phyloP scores from a whole-genome alignment of 2,329 filamentous ascomycete species.

The Penicillium sp. region DNA sequence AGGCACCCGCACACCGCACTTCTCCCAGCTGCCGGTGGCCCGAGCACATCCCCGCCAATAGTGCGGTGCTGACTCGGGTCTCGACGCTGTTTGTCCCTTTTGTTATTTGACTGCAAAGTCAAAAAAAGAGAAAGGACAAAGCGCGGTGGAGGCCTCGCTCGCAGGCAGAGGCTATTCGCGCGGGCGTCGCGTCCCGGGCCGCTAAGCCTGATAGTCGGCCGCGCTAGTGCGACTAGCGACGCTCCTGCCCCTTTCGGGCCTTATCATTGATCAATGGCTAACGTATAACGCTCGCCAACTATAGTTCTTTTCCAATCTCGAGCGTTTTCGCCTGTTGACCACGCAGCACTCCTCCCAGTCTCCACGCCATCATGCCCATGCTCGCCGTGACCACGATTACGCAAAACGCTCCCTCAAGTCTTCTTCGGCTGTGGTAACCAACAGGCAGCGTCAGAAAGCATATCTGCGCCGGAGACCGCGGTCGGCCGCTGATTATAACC shows the following conservation, averaged over 20 bases:
- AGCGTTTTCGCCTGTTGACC: constrained; percentile 31
- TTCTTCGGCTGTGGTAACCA: constrained; percentile 6
- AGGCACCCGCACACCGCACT: too few species aligned
- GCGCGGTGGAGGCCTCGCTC: too few species aligned
- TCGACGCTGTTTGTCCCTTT: too few species aligned
- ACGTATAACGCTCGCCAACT: constrained; percentile 13
- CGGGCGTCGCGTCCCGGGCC: too few species aligned
- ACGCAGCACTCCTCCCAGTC: constrained; percentile 23
- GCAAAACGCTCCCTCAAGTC: constrained; percentile 2
- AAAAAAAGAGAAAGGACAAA: neutral
- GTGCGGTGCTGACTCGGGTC: neutral
- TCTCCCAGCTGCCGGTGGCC: too few species aligned
- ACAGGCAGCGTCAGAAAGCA: constrained; percentile 2
- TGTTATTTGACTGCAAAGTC: too few species aligned
- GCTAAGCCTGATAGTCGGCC: too few species aligned
- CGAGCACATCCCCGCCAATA: neutral
- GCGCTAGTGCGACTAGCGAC: neutral
- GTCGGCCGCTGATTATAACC: constrained; percentile 22
- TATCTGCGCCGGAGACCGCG: neutral
- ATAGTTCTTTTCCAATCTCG: constrained; percentile 40
- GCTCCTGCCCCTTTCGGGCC: too few species aligned
- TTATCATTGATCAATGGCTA: neutral
- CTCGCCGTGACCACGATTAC: constrained; percentile 15
- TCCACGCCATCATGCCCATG: constrained; percentile 24
- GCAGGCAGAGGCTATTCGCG: too few species aligned